A percentile compares a stretch with the other conserved stretches of the same genome.
These are phyloP conservation scores for Dothistroma pini DNA, from an alignment of 2,329 filamentous ascomycete species.

Conservation along the genomic window DNA sequence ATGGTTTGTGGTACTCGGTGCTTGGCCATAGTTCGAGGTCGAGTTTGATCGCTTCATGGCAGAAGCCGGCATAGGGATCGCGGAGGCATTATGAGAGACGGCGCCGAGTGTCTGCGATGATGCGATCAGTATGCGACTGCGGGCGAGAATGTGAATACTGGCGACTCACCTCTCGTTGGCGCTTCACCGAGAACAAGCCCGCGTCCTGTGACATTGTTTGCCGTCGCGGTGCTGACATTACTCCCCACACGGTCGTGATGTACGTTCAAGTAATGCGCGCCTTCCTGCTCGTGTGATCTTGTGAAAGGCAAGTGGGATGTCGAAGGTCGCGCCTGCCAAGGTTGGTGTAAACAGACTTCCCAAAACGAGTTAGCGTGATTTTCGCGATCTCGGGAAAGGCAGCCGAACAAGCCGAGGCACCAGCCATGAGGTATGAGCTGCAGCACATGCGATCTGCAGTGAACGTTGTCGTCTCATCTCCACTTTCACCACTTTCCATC, in stretches of 20 bases:
- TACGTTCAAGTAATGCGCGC: background rate
- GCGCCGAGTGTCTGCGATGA: constrained; percentile 71
- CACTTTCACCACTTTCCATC: background rate
- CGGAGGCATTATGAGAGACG: constrained; percentile 71
- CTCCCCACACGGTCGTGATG: background rate
- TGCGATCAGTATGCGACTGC: constrained; percentile 15
- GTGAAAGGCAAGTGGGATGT: background rate
- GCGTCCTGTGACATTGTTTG: constrained; percentile 75
- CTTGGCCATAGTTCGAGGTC: constrained; percentile 61
- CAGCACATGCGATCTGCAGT: background rate
- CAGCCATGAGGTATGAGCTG: background rate
- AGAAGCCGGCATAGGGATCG: constrained; percentile 85
- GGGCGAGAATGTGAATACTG: constrained; percentile 3
- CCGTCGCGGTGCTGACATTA: constrained; percentile 7
- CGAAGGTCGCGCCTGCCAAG: background rate
- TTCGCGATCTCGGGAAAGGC: background rate
- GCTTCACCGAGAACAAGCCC: constrained; percentile 85
- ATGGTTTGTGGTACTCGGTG: constrained; percentile 66
- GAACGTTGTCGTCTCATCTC: background rate
- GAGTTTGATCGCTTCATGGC: constrained; percentile 92
- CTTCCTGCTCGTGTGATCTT: background rate
- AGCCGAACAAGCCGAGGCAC: constrained; percentile 13
- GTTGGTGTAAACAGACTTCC: background rate
- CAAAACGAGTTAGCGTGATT: background rate
- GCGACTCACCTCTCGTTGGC: constrained; percentile 75